Base-by-base conservation (phyloP, 1,284 basidiomycete genomes). In the Thecaphora thlaspeos region DNA sequence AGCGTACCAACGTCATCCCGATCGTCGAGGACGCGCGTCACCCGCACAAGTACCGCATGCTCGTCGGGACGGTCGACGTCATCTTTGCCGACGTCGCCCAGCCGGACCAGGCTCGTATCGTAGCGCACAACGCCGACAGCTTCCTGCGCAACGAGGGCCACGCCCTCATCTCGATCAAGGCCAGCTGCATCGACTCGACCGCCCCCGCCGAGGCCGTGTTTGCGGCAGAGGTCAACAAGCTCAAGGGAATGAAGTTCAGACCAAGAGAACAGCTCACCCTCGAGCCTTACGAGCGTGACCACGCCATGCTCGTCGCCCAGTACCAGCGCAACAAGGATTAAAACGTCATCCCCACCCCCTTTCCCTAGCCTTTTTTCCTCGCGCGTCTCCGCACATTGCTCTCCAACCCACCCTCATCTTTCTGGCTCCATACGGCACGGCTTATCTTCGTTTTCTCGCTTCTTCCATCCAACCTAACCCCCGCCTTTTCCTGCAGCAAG, bases 1-100 rank as follows among this genome's bases (percentile, higher is more conserved):
- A 97, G 82, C 86, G 95, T 59, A 98, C 95, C 63, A 98, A 98
- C 80, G 92, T 98, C 66, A 96, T 98, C 75, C 94, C 94, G 47
- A 97, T 98, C 75, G 85, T 98, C 51, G 94, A 98, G 80, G 95
- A 98, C 77, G 94, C 94, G 30, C 91, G 94, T 91, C 69, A 90
- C 96, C 71, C 71, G 8, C 65, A 73, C 55, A 77, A 75, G 62
- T 77, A 76, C 64, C 68, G 73, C 47, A 73, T 77, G 68, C 67
- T 76, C 46, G 69, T 75, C 22, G 70, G 71, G 46, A 71, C 71
- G 41, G 73, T 76, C 47, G 72, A 76, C 48, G 65, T 68, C 45
- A 62, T 76, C 79, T 98, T 98, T 74, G 92, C 95, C 56, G 95
- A 99, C 80, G 88, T 99, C 54, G 94, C 94, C 2, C 94, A 99